Evolutionary conservation across 225 moss, liverwort and hornwort species (phyloP), one percentile per base, ranked within the genome.

Genomic region (Rhytidiadelphus loreus): DNA sequence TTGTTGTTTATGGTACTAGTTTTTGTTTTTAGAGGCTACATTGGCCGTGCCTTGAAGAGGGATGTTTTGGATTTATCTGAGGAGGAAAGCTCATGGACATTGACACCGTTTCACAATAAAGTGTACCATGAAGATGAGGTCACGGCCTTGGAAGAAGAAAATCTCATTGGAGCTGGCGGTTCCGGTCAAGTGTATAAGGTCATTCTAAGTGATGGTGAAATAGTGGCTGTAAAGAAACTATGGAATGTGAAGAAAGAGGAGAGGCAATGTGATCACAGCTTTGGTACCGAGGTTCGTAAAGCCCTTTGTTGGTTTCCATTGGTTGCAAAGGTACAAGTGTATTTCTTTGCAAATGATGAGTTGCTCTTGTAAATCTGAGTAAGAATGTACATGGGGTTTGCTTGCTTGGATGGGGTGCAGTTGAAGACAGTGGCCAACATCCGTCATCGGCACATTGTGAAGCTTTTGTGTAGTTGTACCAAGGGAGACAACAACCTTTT

Each of bases 41-140:
- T 39, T 1, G 1, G 1, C 7, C 7, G 7, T 7, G 1, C 23
- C 4, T 69, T 7, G 2, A 2, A 0, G 1, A 0, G 0, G 2
- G 13, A 69, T 4, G 2, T 18, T 39, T n/a, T 69, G 22, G 13
- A 39, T 4, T 39, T 4, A 0, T 25, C 0, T 70, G 0, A 25
- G 3, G 70, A 70, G 0, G 25, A 37, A 1, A 70, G 25, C 14
- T 41, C 0, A 1, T 70, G 41, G 70, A 70, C 70, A 0, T 41
- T 41, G 14, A 70, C 25, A 2, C 26, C 70, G 5, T 70, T 70
- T 25, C 41, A 70, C 41, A 70, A 70, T 26, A 70, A 70, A 70
- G 25, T 41, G 15, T 70, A 41, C 70, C 8, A 69, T 0, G 39
- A 69, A 13, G 68, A 70, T 41, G 70, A 41, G 8, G 41, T 70